A percentile compares a stretch with the other conserved stretches of the same genome.
Conservation (phyloP, 257 asterid species). For the Solanum clarkiae region DNA sequence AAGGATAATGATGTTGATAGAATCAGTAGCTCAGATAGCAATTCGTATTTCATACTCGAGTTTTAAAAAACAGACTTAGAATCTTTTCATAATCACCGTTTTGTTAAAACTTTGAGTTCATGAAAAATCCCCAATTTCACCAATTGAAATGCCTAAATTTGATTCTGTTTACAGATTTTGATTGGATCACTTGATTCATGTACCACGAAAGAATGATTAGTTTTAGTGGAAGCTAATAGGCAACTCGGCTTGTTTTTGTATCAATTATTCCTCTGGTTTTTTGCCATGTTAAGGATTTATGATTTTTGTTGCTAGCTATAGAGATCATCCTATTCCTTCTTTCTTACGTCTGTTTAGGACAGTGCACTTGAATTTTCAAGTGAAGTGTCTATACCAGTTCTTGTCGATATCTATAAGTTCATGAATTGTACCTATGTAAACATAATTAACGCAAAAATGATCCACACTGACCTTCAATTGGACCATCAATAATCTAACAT, state of each 20-base stretch:
- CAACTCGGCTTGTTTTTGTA: background rate
- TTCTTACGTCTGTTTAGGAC: background rate
- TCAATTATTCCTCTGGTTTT: background rate
- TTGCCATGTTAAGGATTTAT: background rate
- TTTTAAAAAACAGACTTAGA: too few species aligned
- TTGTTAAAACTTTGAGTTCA: too few species aligned
- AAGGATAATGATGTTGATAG: conserved; percentile 50
- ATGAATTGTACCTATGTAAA: too few species aligned
- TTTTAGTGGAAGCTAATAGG: background rate
- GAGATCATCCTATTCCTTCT: background rate
- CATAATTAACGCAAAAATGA: too few species aligned
- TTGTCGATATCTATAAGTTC: background rate
- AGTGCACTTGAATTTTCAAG: background rate
- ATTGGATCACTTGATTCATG: background rate
- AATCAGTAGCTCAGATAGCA: conserved; percentile 32
- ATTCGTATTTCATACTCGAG: too few species aligned
- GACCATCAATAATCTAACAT: too few species aligned
- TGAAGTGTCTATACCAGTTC: background rate
- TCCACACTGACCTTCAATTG: too few species aligned
- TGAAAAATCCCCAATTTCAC: too few species aligned
- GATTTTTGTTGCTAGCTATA: background rate
- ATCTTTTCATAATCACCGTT: too few species aligned
- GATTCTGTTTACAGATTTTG: background rate
- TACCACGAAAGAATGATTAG: background rate
- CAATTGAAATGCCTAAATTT: too few species aligned